These are phyloP conservation scores for Mycosphaerelloides madeirae DNA, from an alignment of 2,329 filamentous ascomycete species.

Conservation along the genomic window DNA sequence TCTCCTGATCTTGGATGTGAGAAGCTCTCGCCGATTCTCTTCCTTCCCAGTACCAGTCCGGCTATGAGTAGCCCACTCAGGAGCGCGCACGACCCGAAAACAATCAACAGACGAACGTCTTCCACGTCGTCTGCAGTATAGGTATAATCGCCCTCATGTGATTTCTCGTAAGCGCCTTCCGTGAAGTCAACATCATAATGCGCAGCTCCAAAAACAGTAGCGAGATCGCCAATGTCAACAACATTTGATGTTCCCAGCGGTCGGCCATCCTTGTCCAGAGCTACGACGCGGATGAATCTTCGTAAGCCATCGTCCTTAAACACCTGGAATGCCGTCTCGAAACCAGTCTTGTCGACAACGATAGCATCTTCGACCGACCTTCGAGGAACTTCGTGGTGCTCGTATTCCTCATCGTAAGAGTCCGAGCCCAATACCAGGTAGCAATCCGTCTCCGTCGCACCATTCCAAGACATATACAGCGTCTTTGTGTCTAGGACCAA, in stretches of 20 bases:
- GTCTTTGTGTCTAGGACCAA: constrained; percentile 22
- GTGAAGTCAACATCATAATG: neutral
- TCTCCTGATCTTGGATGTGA: no score
- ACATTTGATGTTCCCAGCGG: constrained; percentile 11
- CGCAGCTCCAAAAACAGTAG: constrained; percentile 1
- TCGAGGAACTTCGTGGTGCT: constrained; percentile 1
- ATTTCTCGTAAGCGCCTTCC: constrained; percentile 2
- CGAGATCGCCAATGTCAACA: constrained; percentile 12
- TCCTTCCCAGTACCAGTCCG: constrained; percentile 4
- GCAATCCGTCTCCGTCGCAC: constrained; percentile 39
- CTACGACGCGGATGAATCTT: constrained; percentile 21
- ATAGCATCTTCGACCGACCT: constrained; percentile 11
- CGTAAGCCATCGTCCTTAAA: constrained; percentile 3
- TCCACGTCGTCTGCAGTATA: neutral
- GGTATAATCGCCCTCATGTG: neutral
- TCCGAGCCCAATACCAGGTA: constrained; percentile 44
- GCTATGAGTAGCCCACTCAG: constrained; percentile 10
- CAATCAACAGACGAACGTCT: constrained; percentile 7
- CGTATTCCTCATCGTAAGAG: constrained; percentile 3
- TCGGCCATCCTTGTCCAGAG: constrained; percentile 18
- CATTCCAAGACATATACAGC: constrained; percentile 49
- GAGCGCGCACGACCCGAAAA: constrained; percentile 7
- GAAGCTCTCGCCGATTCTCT: constrained; percentile 2
- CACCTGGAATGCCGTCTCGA: constrained; percentile 13
- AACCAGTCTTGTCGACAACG: constrained; percentile 13